Evolutionary conservation across 805 yeast genomes (phyloP).

Genomic region (Ogataea methylovora): DNA sequence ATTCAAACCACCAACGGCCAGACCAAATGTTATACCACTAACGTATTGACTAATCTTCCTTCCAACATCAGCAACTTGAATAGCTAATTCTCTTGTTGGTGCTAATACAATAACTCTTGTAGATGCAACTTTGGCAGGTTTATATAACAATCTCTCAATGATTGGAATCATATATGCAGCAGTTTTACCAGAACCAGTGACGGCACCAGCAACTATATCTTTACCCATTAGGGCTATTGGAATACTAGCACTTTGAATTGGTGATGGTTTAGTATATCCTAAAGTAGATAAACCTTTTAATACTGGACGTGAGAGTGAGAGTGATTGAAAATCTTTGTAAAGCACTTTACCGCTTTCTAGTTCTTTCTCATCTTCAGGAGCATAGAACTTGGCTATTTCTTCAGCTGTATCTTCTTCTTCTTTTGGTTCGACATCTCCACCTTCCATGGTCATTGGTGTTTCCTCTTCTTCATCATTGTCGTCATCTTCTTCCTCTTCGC

Average conservation of each 20-base stretch:
- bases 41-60: slow-evolving; percentile 74
- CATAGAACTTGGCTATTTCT: slow-evolving; percentile 75
- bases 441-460: slow-evolving; percentile 20
- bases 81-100: slow-evolving; percentile 97
- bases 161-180: slow-evolving; percentile 98
- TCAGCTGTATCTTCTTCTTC: slow-evolving; percentile 65
- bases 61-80: slow-evolving; percentile 94
- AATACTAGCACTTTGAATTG: slow-evolving; percentile 88
- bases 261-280: slow-evolving; percentile 85
- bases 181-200: slow-evolving; percentile 98
- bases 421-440: slow-evolving; percentile 30
- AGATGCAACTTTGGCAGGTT: slow-evolving; percentile 78
- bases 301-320: slow-evolving; percentile 85
- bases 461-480: slow-evolving; percentile 24
- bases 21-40: slow-evolving; percentile 71
- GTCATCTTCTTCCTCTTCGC: slow-evolving; percentile 27
- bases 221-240: slow-evolving; percentile 92
- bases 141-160: slow-evolving; percentile 82
- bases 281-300: slow-evolving; percentile 73
- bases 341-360: slow-evolving; percentile 31
- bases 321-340: slow-evolving; percentile 63
- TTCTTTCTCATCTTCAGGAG: slow-evolving; percentile 45
- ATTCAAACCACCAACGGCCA: slow-evolving; percentile 97
- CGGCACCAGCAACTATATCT: slow-evolving; percentile 98
- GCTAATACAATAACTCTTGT: slow-evolving; percentile 87